Percentiles rank a stretch among this genome's conserved stretches.
Evolutionary conservation across 805 yeast species (phyloP).

Genomic region (Cyberlindnera americana): DNA sequence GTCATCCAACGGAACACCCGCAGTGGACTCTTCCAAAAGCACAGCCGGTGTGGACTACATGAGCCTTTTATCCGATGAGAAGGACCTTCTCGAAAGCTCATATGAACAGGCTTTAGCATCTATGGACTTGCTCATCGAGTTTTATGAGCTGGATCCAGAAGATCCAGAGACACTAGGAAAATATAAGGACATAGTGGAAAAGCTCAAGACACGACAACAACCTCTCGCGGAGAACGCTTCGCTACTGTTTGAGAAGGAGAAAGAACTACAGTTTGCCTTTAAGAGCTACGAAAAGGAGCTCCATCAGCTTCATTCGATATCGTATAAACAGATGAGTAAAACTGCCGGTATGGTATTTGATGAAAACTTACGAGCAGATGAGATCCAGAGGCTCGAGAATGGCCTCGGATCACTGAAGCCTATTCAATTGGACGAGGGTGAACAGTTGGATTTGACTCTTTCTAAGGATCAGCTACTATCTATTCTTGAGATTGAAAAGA

Average conservation of each 20-base stretch:
- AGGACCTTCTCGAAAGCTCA: slow-evolving; percentile 13
- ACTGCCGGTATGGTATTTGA: slow-evolving; percentile 20
- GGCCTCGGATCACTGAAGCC: slow-evolving; percentile 12
- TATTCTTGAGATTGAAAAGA: slow-evolving; percentile 20
- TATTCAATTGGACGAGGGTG: slow-evolving; percentile 17
- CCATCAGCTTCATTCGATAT: slow-evolving; percentile 9
- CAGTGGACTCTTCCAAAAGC: background rate
- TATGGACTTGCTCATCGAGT: slow-evolving; percentile 17
- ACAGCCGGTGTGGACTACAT: background rate
- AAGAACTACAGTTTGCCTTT: slow-evolving; percentile 10
- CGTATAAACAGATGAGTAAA: slow-evolving; percentile 15
- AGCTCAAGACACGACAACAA: slow-evolving; percentile 5
- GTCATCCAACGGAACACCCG: background rate
- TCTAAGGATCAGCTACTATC: slow-evolving; percentile 20
- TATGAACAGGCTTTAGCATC: slow-evolving; percentile 8
- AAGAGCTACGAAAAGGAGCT: slow-evolving; percentile 11
- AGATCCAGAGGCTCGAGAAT: slow-evolving; percentile 15
- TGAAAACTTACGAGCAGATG: slow-evolving; percentile 11
- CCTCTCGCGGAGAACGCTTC: slow-evolving; percentile 7
- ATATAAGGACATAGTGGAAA: background rate
- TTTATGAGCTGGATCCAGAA: slow-evolving; percentile 17
- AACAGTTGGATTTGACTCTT: slow-evolving; percentile 8
- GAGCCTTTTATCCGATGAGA: slow-evolving; percentile 6
- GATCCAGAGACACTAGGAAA: slow-evolving; percentile 3
- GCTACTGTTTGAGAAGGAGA: slow-evolving; percentile 15